Base-by-base conservation (phyloP, 2,329 filamentous ascomycete genomes). In the Aspergillus unguis region DNA sequence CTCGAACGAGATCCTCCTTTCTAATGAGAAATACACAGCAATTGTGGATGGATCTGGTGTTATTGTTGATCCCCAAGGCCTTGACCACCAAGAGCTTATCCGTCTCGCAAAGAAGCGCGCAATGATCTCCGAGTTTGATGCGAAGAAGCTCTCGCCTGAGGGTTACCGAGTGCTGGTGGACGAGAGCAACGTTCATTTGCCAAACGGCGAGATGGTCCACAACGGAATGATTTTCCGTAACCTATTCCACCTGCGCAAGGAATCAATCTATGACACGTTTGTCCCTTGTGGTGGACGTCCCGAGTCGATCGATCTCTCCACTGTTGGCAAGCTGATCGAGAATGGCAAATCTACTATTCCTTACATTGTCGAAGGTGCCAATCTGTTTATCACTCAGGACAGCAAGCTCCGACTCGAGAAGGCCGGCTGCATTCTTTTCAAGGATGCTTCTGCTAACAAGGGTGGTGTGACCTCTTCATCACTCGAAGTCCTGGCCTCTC, bases 361-460 rank as follows among this genome's bases (percentile, higher is more conserved):
- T 1, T 99, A 95, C 76, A 94, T 99, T 49, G 92, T 99, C 41
- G 94, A 99, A 75, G 94, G 94, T 48, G 94, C 94, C 73, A 99
- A 97, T 72, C 80, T 99, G 50, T 99, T 99, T 82, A 95, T 99
- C 75, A 96, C 94, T 0, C 94, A 99, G 74, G 94, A 99, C 65
- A 92, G 92, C 64, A 97, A 97, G 78, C 82, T 97, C 50, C 88
- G 91, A 26, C 84, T 99, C 10, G 94, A 99, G 76, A 87, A 90
- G 63, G 92, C 92, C n/a, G 94, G 94, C 55, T 95, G 90, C 68
- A 85, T 97, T 64, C 75, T 99, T 37, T 96, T 91, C 85, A 99
- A 99, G 78, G 94, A 99, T 72, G 94, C 94, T 4, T 96, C 90
- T 35, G 92, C 92, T 52, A 99, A 99, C 83, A 99, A 99, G 80